Conservation (phyloP, 1,284 basidiomycete genomes). For the Puccinia hordei region DNA sequence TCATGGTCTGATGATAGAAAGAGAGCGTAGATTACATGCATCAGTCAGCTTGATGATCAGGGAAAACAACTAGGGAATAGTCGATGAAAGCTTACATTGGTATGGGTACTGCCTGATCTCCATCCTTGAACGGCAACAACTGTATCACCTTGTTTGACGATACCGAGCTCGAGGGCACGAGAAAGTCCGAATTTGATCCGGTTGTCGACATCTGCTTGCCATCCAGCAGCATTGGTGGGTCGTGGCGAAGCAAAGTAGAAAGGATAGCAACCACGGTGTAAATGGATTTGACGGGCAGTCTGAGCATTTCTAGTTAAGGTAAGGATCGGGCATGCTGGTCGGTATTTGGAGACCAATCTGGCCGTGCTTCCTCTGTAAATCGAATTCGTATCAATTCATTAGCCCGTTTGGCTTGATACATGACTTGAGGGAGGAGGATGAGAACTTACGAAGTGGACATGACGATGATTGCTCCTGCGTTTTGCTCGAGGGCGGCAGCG, state of each 20-base stretch:
- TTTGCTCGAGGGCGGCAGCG: conserved; percentile 89
- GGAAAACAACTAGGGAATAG: neutral
- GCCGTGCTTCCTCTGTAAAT: conserved; percentile 81
- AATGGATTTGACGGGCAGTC: conserved; percentile 92
- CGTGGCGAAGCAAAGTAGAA: conserved; percentile 94
- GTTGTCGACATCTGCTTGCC: conserved; percentile 97
- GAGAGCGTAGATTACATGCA: neutral
- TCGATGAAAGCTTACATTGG: conserved; percentile 58
- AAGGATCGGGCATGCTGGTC: conserved; percentile 90
- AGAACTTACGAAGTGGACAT: conserved; percentile 71
- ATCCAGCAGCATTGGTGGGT: conserved; percentile 81
- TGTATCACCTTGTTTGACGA: conserved; percentile 86
- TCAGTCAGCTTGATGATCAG: neutral
- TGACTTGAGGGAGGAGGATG: neutral
- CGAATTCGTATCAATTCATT: conserved; percentile 5
- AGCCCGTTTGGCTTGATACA: neutral
- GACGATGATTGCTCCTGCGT: conserved; percentile 89
- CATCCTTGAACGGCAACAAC: conserved; percentile 97
- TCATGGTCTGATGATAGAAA: conserved; percentile 34
- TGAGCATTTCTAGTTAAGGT: conserved; percentile 94
- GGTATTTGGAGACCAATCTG: conserved; percentile 94
- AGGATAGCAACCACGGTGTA: conserved; percentile 95
- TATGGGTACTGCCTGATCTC: conserved; percentile 95
- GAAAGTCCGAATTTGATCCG: conserved; percentile 86
- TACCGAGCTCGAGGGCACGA: conserved; percentile 79